Evolutionary conservation across 2,329 filamentous ascomycete genomes (phyloP), one percentile per base, ranked within the genome.

Genomic region (Rugonectria rugulosa): DNA sequence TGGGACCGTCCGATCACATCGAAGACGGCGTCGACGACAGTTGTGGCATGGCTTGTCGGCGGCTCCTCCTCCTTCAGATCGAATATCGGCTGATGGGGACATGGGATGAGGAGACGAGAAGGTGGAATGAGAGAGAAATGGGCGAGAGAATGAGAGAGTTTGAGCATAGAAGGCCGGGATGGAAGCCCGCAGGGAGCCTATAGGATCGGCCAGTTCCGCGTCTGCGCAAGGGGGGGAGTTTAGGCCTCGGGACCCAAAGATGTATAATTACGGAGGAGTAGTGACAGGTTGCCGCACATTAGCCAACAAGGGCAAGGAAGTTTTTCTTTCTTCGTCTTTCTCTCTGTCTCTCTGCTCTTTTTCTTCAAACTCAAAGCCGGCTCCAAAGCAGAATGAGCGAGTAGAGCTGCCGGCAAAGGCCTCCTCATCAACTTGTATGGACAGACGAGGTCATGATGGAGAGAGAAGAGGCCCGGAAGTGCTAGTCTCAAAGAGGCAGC

Each of bases 1-100:
- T 44, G 81, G 81, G 38, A 79, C 70, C 29, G 79, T 77, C 45
- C 78, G 75, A 64, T 84, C 81, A 70, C 81, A 84, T 60, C 79
- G 79, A 68, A 81, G 78, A 51, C 81, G 76, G 57, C 77, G 77
- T 49, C 79, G 79, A 46, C 81, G 78, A 68, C 81, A 84, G 71
- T 82, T 83, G 72, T 84, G 81, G 66, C 81, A 84, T 37, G 72
- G 67, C 61, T 75, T 75, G 45, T 66, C 61, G 31, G 69, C 66
- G 31, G 36, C 48, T 34, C 37, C 53, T 23, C 32, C 32, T 40
- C 37, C n/a, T 40, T 40, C 37, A 40, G 53, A 46, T 26, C 44
- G 41, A 17, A 49, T 20, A 34, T 56, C 53, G 53, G 53, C 53
- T 51, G 53, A 56, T 40, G 68, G 61, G 57, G 64, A 65, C 65